Percentiles rank a stretch among this genome's conserved stretches.
phyloP scores from a whole-genome alignment of 495 filamentous ascomycete genomes.

The Penicillium angulare region DNA sequence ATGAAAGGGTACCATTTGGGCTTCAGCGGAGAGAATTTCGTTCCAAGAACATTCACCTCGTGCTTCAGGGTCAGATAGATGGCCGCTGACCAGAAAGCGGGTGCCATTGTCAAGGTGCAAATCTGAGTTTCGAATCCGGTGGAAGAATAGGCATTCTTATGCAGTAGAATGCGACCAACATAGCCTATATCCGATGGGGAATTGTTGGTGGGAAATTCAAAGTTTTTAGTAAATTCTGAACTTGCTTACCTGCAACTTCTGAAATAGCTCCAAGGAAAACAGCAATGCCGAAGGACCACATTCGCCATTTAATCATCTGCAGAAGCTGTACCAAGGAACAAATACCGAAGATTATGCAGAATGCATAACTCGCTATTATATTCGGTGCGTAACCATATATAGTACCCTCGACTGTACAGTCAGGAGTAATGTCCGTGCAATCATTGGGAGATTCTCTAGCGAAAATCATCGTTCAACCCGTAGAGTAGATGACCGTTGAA shows the following conservation, averaged over 20 bases:
- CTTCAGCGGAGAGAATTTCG: conserved; percentile 51
- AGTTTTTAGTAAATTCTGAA: too few relatives aligned
- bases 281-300: conserved; percentile 60
- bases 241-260: conserved; percentile 47
- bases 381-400: conserved; percentile 68
- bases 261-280: conserved; percentile 46
- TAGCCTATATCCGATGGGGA: too few relatives aligned
- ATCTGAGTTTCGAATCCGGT: conserved; percentile 65
- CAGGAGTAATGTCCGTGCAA: conserved; percentile 28
- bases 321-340: conserved; percentile 43
- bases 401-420: conserved; percentile 58
- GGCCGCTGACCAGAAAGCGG: conserved; percentile 61
- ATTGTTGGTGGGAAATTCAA: too few relatives aligned
- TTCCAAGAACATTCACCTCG: conserved; percentile 52
- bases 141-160: conserved; percentile 57
- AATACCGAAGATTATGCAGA: conserved; percentile 53
- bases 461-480: too few relatives aligned
- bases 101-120: conserved; percentile 62
- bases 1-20: conserved; percentile 62
- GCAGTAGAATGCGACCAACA: conserved; percentile 56
- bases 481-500: too few relatives aligned
- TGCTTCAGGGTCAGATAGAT: conserved; percentile 70
- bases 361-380: conserved; percentile 60
- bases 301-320: conserved; percentile 53
- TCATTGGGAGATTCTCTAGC: too few relatives aligned